Evolutionary conservation across 2,329 filamentous ascomycete species (phyloP).

Genomic region (Phyllosticta capitalensis): DNA sequence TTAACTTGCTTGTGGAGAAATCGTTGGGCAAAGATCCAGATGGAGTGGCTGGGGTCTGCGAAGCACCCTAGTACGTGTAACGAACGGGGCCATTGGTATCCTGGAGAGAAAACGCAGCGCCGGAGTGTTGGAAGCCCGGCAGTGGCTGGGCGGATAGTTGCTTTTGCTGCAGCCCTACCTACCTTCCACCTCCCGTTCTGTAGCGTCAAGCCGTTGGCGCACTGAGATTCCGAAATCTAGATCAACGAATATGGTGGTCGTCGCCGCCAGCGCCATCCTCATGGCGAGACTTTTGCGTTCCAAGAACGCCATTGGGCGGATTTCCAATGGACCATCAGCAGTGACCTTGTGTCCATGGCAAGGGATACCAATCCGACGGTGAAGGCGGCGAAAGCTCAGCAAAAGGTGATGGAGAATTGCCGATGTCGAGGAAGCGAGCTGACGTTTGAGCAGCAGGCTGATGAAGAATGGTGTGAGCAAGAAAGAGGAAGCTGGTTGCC

Average conservation of each 20-base stretch:
- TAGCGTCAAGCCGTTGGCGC: background rate
- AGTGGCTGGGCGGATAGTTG: background rate
- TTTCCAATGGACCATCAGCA: too few relatives aligned
- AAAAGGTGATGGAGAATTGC: background rate
- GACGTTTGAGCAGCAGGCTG: background rate
- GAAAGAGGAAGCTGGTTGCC: background rate
- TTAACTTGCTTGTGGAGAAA: background rate
- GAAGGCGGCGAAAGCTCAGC: background rate
- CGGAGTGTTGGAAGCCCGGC: background rate
- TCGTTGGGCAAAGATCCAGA: background rate
- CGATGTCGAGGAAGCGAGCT: background rate
- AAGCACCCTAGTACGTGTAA: background rate
- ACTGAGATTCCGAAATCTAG: background rate
- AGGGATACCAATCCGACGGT: background rate
- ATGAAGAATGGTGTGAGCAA: background rate
- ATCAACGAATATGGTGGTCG: background rate
- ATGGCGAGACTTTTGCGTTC: background rate
- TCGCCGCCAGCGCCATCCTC: background rate
- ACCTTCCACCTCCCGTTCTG: background rate
- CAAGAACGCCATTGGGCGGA: background rate
- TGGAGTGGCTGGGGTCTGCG: background rate
- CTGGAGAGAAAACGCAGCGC: background rate
- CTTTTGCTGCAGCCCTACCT: background rate
- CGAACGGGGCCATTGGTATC: background rate
- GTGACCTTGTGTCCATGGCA: too few relatives aligned